These are phyloP conservation scores for Globisporangium polare DNA, from an alignment of 352 stramenopile species.

Conservation along the genomic window DNA sequence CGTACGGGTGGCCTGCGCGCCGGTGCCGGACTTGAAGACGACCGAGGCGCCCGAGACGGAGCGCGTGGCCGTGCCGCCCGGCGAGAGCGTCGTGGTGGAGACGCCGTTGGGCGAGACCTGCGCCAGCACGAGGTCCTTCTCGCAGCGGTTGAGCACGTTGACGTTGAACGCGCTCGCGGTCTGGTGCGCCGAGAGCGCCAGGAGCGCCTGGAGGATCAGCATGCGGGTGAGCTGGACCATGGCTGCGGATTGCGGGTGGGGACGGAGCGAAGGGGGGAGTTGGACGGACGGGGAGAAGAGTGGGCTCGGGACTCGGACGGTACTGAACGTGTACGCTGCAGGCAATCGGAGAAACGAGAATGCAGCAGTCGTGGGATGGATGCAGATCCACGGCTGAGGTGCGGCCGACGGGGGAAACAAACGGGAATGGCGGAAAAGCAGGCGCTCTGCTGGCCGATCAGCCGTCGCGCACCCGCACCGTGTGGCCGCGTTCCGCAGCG, in stretches of 20 bases:
- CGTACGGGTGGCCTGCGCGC: slow-evolving; percentile 55
- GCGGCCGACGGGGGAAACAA: background rate
- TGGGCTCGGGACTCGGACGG: background rate
- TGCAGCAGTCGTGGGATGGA: slow-evolving; percentile 14
- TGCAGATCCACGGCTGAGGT: background rate
- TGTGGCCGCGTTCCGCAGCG: background rate
- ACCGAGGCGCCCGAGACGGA: slow-evolving; percentile 26
- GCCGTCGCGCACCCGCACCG: background rate
- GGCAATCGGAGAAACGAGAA: slow-evolving; percentile 3
- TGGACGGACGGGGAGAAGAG: background rate
- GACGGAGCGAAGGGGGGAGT: background rate
- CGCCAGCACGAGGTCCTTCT: slow-evolving; percentile 38
- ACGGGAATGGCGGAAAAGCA: slow-evolving; percentile 8
- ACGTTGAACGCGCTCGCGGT: slow-evolving; percentile 26
- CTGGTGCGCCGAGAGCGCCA: slow-evolving; percentile 3
- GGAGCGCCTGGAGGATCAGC: slow-evolving; percentile 3
- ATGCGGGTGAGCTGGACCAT: slow-evolving; percentile 8
- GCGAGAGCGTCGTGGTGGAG: slow-evolving; percentile 22
- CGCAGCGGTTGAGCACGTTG: slow-evolving; percentile 59
- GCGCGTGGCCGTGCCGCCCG: slow-evolving; percentile 29
- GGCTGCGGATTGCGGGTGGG: background rate
- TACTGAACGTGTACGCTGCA: slow-evolving; percentile 8
- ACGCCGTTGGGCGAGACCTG: slow-evolving; percentile 28
- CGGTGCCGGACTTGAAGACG: slow-evolving; percentile 47
- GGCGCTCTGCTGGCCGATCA: background rate